Percentiles rank a stretch among this genome's conserved stretches.
These are phyloP conservation scores for Dictyostelium intermedium DNA, from an alignment of 78 protist species.

Conservation along the genomic window DNA sequence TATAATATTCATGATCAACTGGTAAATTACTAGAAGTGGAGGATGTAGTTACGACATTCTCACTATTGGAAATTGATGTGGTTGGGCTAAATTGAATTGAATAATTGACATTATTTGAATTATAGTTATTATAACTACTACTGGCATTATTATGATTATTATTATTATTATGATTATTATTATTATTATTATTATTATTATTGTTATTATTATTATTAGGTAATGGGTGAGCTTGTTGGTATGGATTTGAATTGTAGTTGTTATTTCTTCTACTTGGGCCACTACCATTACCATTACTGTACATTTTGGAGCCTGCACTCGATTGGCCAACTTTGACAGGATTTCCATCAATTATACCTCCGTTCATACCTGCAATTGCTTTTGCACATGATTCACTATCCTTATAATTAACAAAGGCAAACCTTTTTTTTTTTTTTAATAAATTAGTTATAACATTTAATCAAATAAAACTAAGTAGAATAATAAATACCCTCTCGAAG, in stretches of 20 bases:
- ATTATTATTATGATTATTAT: neutral
- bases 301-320: neutral
- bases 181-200: neutral
- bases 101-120: neutral
- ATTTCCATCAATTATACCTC: constrained; percentile 13
- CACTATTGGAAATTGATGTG: neutral
- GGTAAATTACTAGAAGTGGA: neutral
- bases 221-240: neutral
- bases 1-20: neutral
- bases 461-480: neutral
- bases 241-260: neutral
- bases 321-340: constrained; percentile 34
- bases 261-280: neutral
- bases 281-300: neutral
- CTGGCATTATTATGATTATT: neutral
- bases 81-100: constrained; percentile 4
- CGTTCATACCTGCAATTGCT: constrained; percentile 21
- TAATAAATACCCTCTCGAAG: constrained; percentile 40
- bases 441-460: neutral
- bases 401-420: constrained; percentile 43
- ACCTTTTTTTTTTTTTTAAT: neutral
- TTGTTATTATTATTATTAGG: neutral
- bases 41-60: neutral
- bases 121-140: neutral
- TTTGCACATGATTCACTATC: constrained; percentile 26